Evolutionary conservation across 2,329 filamentous ascomycete species (phyloP), one percentile per base, ranked within the genome.

Genomic region (Trichophyton simii): DNA sequence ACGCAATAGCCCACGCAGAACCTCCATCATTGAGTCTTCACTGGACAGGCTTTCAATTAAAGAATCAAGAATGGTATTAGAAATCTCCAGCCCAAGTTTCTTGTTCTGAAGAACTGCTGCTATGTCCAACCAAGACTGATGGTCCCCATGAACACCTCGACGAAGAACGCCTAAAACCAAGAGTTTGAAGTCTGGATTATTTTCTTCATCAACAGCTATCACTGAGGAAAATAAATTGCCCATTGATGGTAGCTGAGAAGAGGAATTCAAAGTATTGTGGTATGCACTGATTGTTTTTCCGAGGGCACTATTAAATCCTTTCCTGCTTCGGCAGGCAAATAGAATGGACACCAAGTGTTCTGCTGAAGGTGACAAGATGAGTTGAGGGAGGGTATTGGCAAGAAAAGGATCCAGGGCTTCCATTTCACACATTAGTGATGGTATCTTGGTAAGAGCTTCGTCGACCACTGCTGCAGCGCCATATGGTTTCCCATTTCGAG

Each of bases 321-420:
- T 66, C 68, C 71, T 73, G 18, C 76, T 70, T 1, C 80, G 79
- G 46, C 85, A 76, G 0, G 80, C 72, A 57, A 85, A 80, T 0
- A 95, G 76, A 9, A 85, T 83, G 0, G 85, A 82, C 6, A 91
- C 76, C 0, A 96, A 72, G 58, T 86, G 81, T 1, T 81, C 73
- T 0, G 83, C 82, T 0, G 89, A 91, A 0, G 87, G 83, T 0
- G 89, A 91, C 1, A 80, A 73, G 2, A 91, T 73, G 15, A 94
- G 75, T 1, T 77, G 73, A 0, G 81, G 76, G 13, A 87, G 76
- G 63, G 85, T 77, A 0, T 82, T 75, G 20, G 77, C 72, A 3
- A 87, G 73, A 48, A 88, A 83, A 0, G 75, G 68, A 3, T 77
- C 72, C 11, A 85, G 72, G n/a, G 73, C 69, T 13, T 72, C 64